Evolutionary conservation across 345 rosid species (phyloP), one percentile per base, ranked within the genome.

Genomic region (Reutealis trisperma): DNA sequence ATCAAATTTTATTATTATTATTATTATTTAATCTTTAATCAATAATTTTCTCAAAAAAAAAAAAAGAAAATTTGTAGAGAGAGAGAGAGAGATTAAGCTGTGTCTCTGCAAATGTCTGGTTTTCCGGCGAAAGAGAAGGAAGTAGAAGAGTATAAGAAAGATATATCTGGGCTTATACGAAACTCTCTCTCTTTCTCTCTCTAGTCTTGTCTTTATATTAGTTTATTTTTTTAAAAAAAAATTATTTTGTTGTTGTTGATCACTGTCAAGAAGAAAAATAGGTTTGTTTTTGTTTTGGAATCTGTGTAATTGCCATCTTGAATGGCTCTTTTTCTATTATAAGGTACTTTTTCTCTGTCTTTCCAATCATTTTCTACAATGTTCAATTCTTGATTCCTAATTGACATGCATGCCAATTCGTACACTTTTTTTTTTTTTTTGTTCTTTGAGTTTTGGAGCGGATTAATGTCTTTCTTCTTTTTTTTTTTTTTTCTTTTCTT

Each of bases 91-190:
- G 11, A 63, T 30, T 11, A 16, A 27, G 30, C 14, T 6, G 2
- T 62, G 70, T 21, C 42, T 15, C 12, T 12, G 66, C 41, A 62
- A 27, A 62, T 10, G 62, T 79, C 89, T 83, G 55, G 88, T 87
- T 88, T 90, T 82, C 88, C 94, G 91, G 96, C 91, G 91, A 87
- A 84, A 75, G 92, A 76, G 81, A 37, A 91, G 93, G 90, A 91
- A 87, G 96, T 84, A 86, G 93, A 91, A 73, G 98, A 90, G 98
- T 93, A 77, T 76, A 91, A 90, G 94, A 84, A 89, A 93, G 80
- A 86, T 83, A 90, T 83, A 74, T 76, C 89, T 84, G 88, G 79
- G 82, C 94, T 91, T 91, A 89, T 89, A 91, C 93, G 98, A 82
- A 91, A 91, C 94, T 81, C 78, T 16, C 30, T 27, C 30, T 27